Evolutionary conservation across 139 green algal genomes (phyloP).

Genomic region (Chlorella sp.): DNA sequence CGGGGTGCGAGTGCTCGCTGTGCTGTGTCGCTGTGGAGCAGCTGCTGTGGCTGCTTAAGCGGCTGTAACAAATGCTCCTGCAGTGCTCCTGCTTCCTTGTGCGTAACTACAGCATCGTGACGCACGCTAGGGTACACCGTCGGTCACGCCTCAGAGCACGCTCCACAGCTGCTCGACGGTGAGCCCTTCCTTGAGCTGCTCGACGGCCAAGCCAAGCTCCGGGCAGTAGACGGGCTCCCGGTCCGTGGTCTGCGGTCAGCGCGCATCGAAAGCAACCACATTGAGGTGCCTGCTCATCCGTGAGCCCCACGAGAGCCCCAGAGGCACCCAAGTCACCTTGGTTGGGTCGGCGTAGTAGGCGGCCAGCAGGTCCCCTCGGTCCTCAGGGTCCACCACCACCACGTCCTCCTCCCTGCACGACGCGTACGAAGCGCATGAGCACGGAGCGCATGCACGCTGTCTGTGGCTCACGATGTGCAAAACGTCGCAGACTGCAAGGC

Average conservation of each 20-base stretch:
- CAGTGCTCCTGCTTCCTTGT: too few relatives aligned
- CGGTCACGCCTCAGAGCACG: slow-evolving; percentile 44
- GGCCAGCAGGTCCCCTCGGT: slow-evolving; percentile 42
- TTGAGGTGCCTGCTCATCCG: not conserved
- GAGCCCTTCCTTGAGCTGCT: slow-evolving; percentile 45
- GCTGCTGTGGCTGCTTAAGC: too few relatives aligned
- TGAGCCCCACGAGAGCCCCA: not conserved
- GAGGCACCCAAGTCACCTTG: too few relatives aligned
- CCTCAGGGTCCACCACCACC: slow-evolving; percentile 39
- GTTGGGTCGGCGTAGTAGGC: slow-evolving; percentile 53
- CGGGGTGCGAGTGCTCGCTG: too few relatives aligned
- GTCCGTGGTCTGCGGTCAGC: slow-evolving; percentile 11
- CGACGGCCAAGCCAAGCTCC: slow-evolving; percentile 59
- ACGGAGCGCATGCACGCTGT: too few relatives aligned
- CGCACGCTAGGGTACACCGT: too few relatives aligned
- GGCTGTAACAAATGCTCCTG: too few relatives aligned
- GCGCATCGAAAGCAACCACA: not conserved
- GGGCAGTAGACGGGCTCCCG: slow-evolving; percentile 44
- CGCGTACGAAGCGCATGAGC: too few relatives aligned
- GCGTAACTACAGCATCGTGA: too few relatives aligned
- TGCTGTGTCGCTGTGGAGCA: too few relatives aligned
- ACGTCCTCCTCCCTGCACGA: slow-evolving; percentile 58
- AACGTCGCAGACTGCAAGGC: not conserved
- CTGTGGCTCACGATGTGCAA: too few relatives aligned
- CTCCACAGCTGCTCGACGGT: slow-evolving; percentile 62